Evolutionary conservation across 345 rosid species (phyloP), one percentile per base, ranked within the genome.

Genomic region (Salix arbutifolia): DNA sequence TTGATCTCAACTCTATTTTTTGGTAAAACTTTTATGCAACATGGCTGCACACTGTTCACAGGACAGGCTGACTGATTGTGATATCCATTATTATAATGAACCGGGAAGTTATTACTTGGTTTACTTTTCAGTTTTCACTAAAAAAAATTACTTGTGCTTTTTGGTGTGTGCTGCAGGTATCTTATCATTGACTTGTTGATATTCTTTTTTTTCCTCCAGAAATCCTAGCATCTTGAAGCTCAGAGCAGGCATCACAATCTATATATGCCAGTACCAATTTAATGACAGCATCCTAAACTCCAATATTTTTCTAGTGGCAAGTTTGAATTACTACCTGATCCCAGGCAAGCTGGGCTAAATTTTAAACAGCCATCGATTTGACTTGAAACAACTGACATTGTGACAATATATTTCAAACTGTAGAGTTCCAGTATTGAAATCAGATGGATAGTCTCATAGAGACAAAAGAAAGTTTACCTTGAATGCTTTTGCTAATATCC

Each of bases 401-500:
- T n/a, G 33, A 53, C 53, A 67, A 37, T 35, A 61, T 10, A 62
- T 26, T 62, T 50, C 64, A 72, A 70, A 28, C 77, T 68, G 33
- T 64, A 31, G 12, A 23, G 14, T 17, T 3, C 69, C 66, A 72
- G 8, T 30, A 68, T 4, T 48, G 38, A 67, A 73, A 65, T 70
- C 73, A 72, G 69, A 50, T 18, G 7, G 61, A 25, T 8, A 44
- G 52, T 21, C 70, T 73, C 44, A 23, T 76, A 67, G 46, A 61
- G 50, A 44, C 13, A 73, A 77, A 69, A 67, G 64, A 46, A 80
- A 65, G 71, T 67, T 78, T 86, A 94, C 99, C 98, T 91, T 94
- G 56, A 96, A 85, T 77, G 97, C 91, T 89, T 83, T 91, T 23
- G 92, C 83, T 82, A 96, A 85, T 77, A 90, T 75, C 52, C 99